Base-by-base conservation (phyloP, 805 yeast genomes). In the Candida xyloterini region DNA sequence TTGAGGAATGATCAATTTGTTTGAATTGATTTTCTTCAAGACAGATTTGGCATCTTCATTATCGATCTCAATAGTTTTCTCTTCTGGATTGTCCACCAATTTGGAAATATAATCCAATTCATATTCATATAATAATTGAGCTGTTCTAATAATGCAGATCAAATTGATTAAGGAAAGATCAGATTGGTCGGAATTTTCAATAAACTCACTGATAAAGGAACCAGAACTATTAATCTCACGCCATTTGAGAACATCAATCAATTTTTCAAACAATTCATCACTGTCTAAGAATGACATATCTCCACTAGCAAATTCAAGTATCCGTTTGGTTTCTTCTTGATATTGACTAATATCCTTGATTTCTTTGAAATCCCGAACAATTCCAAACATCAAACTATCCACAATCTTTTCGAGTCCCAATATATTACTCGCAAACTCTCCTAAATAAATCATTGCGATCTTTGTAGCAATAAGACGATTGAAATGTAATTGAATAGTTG, bases 161-260 rank as follows among this genome's bases (percentile, higher is more conserved):
- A 60, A 27, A 35, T 60, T 59, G 35, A 57, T 49, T 16, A 53
- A 27, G 20, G 52, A 55, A 21, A 57, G 35, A 15, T 52, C 52
- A 4, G 47, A 37, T 9, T 52, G 57, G 13, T 47, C 37, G 3
- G 60, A 49, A 30, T 46, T 54, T 9, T 47, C 35, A 16, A 58
- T 48, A 38, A 51, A 59, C 41, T 60, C 61, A 16, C 42, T 29
- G 23, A 58, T 46, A 8, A 55, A 43, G 24, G 43, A 46, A 36
- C 57, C 52, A 25, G 42, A 42, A 6, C 44, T 29, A 18, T 40
- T 43, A 14, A 37, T 38, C 7, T 30, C 31, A 4, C 43, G 34
- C 34, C 51, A 38, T 28, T 35, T 40, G 15, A 58, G 41, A 21
- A 57, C 47, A 21, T 50, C 50, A 16, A 30, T 35, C 22, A 60